Base-by-base conservation (phyloP, 805 yeast species). In the Tetrapisispora fleetii region DNA sequence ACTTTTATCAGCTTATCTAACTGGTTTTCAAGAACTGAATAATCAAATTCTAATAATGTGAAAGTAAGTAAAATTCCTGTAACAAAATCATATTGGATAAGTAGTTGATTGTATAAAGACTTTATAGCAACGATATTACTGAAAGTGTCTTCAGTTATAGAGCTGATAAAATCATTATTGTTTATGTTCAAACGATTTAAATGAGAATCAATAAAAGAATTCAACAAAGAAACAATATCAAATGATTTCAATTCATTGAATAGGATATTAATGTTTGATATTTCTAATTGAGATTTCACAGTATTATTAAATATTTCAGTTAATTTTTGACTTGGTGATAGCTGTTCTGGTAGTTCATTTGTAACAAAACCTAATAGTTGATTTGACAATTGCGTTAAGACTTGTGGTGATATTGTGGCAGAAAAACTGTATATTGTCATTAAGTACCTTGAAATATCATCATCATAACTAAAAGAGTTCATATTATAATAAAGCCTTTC, bases 271-370 rank as follows among this genome's bases (percentile, higher is more conserved):
- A 74, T 60, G 35, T 68, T 66, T 1, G 62, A 52, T 35, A 68
- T 63, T 50, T 73, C 72, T 46, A 80, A 64, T 45, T 67, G 65
- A 3, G 66, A 57, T 11, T 73, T 63, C 43, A 82, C 63, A 17
- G 66, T 54, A 0, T 65, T 51, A 32, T 72, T 71, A 51, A 79
- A 77, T 6, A 77, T 64, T 6, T 58, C 52, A 0, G 57, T 50
- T 18, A 69, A 59, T 44, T 54, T 55, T 21, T 43, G 42, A 17
- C 33, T 33, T 30, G 28, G 28, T 28, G 77, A 69, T 51, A 60
- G 65, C 16, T 36, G 35, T 36, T 58, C 67, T 38, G 65, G 59
- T 35, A 63, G 58, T 27, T 58, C 63, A 24, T 67, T 59, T 27
- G 66, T 64, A 8, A 66, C 63, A 33, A 70, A 70, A 16, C 70